Percentiles rank a stretch among this genome's conserved stretches.
Evolutionary conservation across 768 basidiomycete species (phyloP).

Genomic region (Dioszegia aurantiaca): DNA sequence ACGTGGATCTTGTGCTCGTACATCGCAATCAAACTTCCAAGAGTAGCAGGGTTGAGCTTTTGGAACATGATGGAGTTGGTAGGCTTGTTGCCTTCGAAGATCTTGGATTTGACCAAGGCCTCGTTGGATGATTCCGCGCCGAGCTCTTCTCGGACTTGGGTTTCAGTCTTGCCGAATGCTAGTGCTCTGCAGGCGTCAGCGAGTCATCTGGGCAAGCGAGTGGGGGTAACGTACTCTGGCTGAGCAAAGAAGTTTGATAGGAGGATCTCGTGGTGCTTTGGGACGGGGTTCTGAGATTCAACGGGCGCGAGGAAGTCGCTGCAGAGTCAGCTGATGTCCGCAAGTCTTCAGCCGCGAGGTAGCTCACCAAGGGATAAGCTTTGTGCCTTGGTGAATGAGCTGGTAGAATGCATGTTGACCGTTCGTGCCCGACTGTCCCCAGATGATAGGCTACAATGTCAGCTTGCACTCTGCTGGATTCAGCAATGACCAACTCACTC

Average conservation of each 20-base stretch:
- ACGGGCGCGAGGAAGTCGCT: conserved; percentile 51
- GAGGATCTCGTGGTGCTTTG: conserved; percentile 94
- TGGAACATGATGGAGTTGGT: conserved; percentile 97
- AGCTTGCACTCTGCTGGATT: neutral
- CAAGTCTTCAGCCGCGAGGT: conserved; percentile 47
- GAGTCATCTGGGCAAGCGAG: conserved; percentile 2
- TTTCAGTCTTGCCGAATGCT: conserved; percentile 95
- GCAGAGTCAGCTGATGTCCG: conserved; percentile 8
- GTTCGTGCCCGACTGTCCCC: conserved; percentile 97
- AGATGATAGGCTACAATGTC: conserved; percentile 78
- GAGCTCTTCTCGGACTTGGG: conserved; percentile 66
- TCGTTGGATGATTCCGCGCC: conserved; percentile 62
- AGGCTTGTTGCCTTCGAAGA: conserved; percentile 95
- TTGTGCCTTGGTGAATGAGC: conserved; percentile 59
- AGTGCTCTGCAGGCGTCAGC: conserved; percentile 59
- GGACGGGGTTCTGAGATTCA: conserved; percentile 68
- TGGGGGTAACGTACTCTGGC: conserved; percentile 60
- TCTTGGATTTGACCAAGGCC: conserved; percentile 89
- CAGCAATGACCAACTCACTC: conserved; percentile 59
- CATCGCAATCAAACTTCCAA: conserved; percentile 60
- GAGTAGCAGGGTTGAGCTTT: conserved; percentile 78
- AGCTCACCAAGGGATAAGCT: conserved; percentile 53
- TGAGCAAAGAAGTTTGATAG: conserved; percentile 98
- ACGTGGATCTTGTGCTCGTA: conserved; percentile 95
- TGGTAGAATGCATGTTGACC: conserved; percentile 99